A percentile compares a stretch with the other conserved stretches of the same genome.
phyloP scores from a whole-genome alignment of 1,139 yeast genomes.

The Pichia cactophila region DNA sequence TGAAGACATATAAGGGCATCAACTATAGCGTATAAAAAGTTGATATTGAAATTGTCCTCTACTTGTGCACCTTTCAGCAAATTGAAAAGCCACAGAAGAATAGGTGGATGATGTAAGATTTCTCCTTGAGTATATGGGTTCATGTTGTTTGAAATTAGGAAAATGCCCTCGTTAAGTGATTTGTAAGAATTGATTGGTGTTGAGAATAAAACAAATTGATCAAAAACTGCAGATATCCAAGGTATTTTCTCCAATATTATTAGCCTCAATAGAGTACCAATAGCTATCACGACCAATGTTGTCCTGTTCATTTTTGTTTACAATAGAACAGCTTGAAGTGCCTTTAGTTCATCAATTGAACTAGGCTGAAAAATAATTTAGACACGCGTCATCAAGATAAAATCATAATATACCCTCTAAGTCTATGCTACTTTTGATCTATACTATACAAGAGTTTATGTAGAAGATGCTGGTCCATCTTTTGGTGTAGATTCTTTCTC shows the following conservation, averaged over 20 bases:
- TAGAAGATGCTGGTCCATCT: constrained; percentile 1
- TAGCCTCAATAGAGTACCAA: constrained; percentile 8
- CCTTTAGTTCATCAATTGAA: neutral
- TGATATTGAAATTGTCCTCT: constrained; percentile 19
- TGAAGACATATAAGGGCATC: constrained; percentile 39
- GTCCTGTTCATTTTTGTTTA: constrained; percentile 1
- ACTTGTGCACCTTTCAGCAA: constrained; percentile 24
- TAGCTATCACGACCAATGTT: constrained; percentile 2
- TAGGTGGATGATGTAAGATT: constrained; percentile 71
- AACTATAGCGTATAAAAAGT: constrained; percentile 34
- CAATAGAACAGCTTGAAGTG: neutral
- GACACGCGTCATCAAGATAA: neutral
- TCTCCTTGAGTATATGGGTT: constrained; percentile 80
- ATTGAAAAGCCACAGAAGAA: constrained; percentile 48
- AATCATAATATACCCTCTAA: too few species aligned
- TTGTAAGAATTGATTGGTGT: constrained; percentile 68
- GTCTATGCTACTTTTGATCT: too few species aligned
- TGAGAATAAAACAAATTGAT: constrained; percentile 63
- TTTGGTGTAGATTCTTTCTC: constrained; percentile 52
- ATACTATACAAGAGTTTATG: neutral
- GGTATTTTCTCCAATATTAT: constrained; percentile 6
- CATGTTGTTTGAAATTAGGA: constrained; percentile 49
- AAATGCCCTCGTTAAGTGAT: constrained; percentile 73
- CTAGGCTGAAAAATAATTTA: neutral
- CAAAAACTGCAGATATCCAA: constrained; percentile 31